These are phyloP conservation scores for Syzygium aromaticum DNA, from an alignment of 345 rosid genomes.

Conservation along the genomic window DNA sequence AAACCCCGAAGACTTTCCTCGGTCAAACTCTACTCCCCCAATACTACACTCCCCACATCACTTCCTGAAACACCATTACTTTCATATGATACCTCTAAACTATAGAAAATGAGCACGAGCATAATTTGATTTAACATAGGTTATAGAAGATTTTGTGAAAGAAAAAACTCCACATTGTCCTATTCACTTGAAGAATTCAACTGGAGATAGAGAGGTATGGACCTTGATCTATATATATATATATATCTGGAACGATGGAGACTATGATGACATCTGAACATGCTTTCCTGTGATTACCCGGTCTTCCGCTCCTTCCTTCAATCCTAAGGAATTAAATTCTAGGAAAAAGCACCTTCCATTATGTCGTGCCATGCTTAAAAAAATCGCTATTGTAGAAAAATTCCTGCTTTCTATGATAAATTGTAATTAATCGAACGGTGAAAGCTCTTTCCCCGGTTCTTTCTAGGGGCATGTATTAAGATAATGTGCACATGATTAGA, in stretches of 20 bases:
- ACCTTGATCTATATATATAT: neutral
- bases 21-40: neutral
- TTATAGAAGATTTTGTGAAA: neutral
- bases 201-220: neutral
- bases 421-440: neutral
- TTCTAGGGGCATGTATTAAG: neutral
- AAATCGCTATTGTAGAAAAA: neutral
- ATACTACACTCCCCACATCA: neutral
- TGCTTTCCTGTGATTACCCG: neutral
- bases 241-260: neutral
- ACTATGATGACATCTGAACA: neutral
- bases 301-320: neutral
- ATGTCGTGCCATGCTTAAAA: neutral
- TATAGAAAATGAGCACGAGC: neutral
- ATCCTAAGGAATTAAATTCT: neutral
- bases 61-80: neutral
- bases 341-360: neutral
- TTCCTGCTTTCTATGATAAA: neutral
- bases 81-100: neutral
- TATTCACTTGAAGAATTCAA: neutral
- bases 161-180: neutral
- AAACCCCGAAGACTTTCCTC: neutral
- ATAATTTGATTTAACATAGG: neutral
- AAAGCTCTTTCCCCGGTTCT: neutral
- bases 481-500: neutral